These are phyloP conservation scores for Fusarium sp. DNA, from an alignment of 2,329 filamentous ascomycete species.

Conservation along the genomic window DNA sequence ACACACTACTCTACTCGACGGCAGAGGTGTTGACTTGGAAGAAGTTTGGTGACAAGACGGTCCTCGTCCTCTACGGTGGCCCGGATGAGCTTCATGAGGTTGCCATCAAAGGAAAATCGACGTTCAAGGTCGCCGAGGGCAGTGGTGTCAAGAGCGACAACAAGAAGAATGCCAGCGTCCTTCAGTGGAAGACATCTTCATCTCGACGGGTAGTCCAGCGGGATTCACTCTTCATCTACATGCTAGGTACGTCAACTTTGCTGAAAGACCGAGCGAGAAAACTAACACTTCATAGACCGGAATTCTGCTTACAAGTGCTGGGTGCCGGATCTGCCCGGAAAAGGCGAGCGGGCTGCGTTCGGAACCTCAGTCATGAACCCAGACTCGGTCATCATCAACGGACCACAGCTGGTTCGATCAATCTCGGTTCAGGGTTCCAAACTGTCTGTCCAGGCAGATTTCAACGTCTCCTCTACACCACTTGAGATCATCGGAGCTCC, in stretches of 20 bases:
- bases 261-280: accelerated
- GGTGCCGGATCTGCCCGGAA: slow-evolving; percentile 66
- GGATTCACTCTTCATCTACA: slow-evolving; percentile 57
- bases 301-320: slow-evolving; percentile 78
- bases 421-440: slow-evolving; percentile 66
- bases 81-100: slow-evolving; percentile 73
- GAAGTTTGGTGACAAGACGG: slow-evolving; percentile 68
- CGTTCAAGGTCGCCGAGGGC: slow-evolving; percentile 41
- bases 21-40: slow-evolving; percentile 80
- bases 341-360: slow-evolving; percentile 41
- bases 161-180: slow-evolving; percentile 31
- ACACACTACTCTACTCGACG: slow-evolving; percentile 73
- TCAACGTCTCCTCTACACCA: slow-evolving; percentile 73
- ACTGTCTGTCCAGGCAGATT: slow-evolving; percentile 75
- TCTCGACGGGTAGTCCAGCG: slow-evolving; percentile 49
- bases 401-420: slow-evolving; percentile 73
- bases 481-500: slow-evolving; percentile 77
- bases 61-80: slow-evolving; percentile 74
- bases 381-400: slow-evolving; percentile 64
- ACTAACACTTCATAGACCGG: slow-evolving; percentile 60
- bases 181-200: slow-evolving; percentile 49
- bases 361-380: slow-evolving; percentile 51
- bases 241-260: slow-evolving; percentile 45
- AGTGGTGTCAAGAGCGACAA: slow-evolving; percentile 43
- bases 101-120: slow-evolving; percentile 54